Evolutionary conservation across 805 yeast genomes (phyloP).

Genomic region (Ascoidea rubescens): DNA sequence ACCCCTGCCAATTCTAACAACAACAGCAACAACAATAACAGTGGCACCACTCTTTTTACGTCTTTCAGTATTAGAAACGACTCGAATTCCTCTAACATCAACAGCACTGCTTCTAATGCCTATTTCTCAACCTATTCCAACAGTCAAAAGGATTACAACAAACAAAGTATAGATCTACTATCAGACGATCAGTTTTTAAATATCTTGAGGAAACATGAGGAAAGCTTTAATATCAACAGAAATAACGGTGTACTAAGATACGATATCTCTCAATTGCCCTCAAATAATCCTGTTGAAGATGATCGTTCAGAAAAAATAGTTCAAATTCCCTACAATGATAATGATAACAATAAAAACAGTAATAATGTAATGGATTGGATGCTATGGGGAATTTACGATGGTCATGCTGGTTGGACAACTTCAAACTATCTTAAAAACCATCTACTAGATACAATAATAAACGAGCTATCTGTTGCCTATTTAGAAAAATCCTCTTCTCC

Average conservation of each 20-base stretch:
- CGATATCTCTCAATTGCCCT: conserved; percentile 80
- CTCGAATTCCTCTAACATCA: no score
- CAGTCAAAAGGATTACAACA: conserved; percentile 17
- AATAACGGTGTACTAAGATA: conserved; percentile 82
- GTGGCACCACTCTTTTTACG: conserved; percentile 2
- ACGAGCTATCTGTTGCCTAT: conserved; percentile 56
- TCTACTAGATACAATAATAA: conserved; percentile 62
- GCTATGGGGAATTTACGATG: conserved; percentile 93
- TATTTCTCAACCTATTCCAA: conserved; percentile 11
- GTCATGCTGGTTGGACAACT: conserved; percentile 95
- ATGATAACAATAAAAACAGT: conserved; percentile 28
- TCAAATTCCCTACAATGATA: conserved; percentile 60
- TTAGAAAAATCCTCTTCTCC: conserved; percentile 7
- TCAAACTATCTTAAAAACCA: conserved; percentile 73
- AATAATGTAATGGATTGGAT: conserved; percentile 50
- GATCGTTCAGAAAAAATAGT: conserved; percentile 76
- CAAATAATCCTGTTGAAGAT: conserved; percentile 91
- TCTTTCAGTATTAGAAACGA: no score
- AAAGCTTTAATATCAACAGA: conserved; percentile 65
- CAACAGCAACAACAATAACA: not conserved
- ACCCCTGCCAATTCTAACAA: not conserved
- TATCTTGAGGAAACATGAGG: conserved; percentile 59
- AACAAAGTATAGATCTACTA: conserved; percentile 42
- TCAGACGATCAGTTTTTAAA: conserved; percentile 60
- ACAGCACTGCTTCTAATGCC: no score